A percentile compares a stretch with the other conserved stretches of the same genome.
These are phyloP conservation scores for Solanum pimpinellifolium DNA, from an alignment of 257 asterid genomes.

Conservation along the genomic window DNA sequence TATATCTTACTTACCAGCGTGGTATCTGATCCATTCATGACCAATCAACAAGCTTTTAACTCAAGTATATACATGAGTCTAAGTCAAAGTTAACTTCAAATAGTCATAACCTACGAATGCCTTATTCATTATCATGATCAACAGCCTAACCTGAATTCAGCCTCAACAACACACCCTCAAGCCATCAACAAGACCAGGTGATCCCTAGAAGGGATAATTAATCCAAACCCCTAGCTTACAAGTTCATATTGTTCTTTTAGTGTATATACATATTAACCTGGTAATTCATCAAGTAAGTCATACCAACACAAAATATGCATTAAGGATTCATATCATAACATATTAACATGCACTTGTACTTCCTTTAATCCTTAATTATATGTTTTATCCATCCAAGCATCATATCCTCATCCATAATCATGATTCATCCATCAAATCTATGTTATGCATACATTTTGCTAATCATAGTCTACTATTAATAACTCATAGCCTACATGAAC, in stretches of 20 bases:
- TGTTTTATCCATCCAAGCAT: background rate
- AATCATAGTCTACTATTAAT: background rate
- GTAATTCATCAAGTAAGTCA: background rate
- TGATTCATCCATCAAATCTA: background rate
- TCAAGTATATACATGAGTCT: background rate
- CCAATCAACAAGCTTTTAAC: background rate
- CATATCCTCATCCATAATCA: background rate
- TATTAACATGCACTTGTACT: background rate
- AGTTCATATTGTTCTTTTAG: background rate
- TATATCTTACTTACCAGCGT: background rate
- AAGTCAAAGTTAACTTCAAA: background rate
- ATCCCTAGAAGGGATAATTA: background rate
- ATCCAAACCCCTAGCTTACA: background rate
- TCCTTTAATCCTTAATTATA: background rate
- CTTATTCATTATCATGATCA: background rate
- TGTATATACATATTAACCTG: background rate
- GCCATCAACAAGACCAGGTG: background rate
- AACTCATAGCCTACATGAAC: background rate
- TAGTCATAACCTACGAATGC: background rate
- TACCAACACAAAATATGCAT: background rate
- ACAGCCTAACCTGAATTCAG: background rate
- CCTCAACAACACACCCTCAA: background rate
- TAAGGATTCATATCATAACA: background rate
- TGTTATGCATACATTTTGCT: background rate
- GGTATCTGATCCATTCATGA: background rate